Percentiles rank a stretch among this genome's conserved stretches.
Conservation (phyloP, 306 rosid species). For the Styphnolobium japonicum region DNA sequence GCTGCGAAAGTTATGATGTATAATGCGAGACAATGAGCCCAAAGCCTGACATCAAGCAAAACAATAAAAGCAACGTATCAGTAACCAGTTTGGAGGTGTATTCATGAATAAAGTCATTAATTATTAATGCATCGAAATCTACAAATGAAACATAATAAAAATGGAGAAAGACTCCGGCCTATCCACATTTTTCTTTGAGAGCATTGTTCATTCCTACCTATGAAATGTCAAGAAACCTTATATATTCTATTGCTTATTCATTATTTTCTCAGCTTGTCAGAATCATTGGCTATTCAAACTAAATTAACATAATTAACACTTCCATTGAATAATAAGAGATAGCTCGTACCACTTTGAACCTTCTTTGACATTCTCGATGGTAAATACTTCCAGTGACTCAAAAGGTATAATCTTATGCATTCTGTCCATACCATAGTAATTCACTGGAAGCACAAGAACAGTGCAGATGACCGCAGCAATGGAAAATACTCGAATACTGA, state of each 20-base stretch:
- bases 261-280: not conserved
- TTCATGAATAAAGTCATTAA: slow-evolving; percentile 20
- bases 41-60: slow-evolving; percentile 65
- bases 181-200: not conserved
- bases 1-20: slow-evolving; percentile 76
- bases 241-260: not conserved
- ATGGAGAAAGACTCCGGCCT: not conserved
- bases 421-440: slow-evolving; percentile 59
- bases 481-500: slow-evolving; percentile 77
- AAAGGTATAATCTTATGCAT: slow-evolving; percentile 47
- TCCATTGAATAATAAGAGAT: slow-evolving; percentile 8
- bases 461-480: slow-evolving; percentile 68
- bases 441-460: slow-evolving; percentile 81
- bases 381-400: slow-evolving; percentile 70
- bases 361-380: slow-evolving; percentile 72
- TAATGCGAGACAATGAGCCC: slow-evolving; percentile 88
- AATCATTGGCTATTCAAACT: slow-evolving; percentile 7
- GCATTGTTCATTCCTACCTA: slow-evolving; percentile 11
- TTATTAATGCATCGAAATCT: not conserved
- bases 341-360: slow-evolving; percentile 70
- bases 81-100: slow-evolving; percentile 14
- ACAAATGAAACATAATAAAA: not conserved
- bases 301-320: slow-evolving; percentile 17
- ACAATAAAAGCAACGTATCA: slow-evolving; percentile 28
- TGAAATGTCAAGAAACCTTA: slow-evolving; percentile 4